A percentile compares a stretch with the other conserved stretches of the same genome.
Conservation (phyloP, 2,329 filamentous ascomycete genomes). For the Chaetothyriales sp. region DNA sequence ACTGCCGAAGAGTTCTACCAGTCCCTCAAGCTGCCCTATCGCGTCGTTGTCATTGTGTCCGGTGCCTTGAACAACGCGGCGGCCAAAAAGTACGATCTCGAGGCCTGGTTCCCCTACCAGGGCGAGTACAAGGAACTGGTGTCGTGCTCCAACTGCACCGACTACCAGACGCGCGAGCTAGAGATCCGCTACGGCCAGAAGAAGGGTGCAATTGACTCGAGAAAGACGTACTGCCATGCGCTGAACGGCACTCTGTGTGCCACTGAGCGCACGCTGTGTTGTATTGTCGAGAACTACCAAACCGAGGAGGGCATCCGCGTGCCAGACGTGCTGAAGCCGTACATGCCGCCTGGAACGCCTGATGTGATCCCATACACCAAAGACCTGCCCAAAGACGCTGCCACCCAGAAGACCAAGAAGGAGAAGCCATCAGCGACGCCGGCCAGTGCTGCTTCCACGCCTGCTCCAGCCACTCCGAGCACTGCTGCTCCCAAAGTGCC, state of each 20-base stretch:
- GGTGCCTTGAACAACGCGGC: conserved; percentile 82
- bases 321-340: conserved; percentile 71
- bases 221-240: conserved; percentile 90
- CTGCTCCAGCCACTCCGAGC: background rate
- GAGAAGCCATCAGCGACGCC: background rate
- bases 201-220: conserved; percentile 57
- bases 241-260: conserved; percentile 82
- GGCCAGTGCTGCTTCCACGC: background rate
- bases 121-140: conserved; percentile 98
- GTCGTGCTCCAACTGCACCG: conserved; percentile 93
- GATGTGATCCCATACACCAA: conserved; percentile 81
- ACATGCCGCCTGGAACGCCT: conserved; percentile 64
- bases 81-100: conserved; percentile 86
- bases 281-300: conserved; percentile 93
- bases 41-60: conserved; percentile 87
- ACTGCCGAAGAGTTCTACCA: conserved; percentile 92
- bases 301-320: conserved; percentile 69
- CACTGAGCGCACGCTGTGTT: conserved; percentile 84
- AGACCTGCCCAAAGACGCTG: conserved; percentile 64
- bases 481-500: background rate
- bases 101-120: conserved; percentile 93
- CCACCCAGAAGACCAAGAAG: conserved; percentile 40
- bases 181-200: conserved; percentile 87
- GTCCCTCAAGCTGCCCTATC: conserved; percentile 75
- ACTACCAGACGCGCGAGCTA: conserved; percentile 87